phyloP scores from a whole-genome alignment of 1,284 basidiomycete genomes.

The Calocybe gambosa region DNA sequence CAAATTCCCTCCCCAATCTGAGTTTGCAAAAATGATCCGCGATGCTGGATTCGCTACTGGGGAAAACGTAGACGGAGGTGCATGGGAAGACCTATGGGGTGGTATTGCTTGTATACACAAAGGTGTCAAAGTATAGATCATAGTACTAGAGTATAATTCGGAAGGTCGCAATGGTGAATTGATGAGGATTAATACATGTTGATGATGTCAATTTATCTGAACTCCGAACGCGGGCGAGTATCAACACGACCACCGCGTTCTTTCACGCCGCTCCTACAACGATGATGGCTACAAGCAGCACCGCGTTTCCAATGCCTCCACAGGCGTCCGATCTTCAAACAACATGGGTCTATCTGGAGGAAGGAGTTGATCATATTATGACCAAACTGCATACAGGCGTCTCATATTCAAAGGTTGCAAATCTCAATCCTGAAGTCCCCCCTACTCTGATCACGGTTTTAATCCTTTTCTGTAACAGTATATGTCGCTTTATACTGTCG shows the following conservation, averaged over 20 bases:
- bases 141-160: background rate
- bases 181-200: background rate
- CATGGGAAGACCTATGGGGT: slow-evolving; percentile 83
- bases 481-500: slow-evolving; percentile 88
- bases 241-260: slow-evolving; percentile 6
- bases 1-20: slow-evolving; percentile 84
- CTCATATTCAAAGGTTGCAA: slow-evolving; percentile 40
- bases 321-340: slow-evolving; percentile 60
- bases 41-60: slow-evolving; percentile 83
- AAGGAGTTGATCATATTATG: slow-evolving; percentile 91
- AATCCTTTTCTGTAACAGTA: slow-evolving; percentile 39
- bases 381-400: slow-evolving; percentile 84
- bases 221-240: slow-evolving; percentile 10
- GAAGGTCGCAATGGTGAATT: too few relatives aligned
- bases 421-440: background rate
- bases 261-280: slow-evolving; percentile 10
- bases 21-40: slow-evolving; percentile 88
- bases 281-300: slow-evolving; percentile 15
- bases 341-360: slow-evolving; percentile 87
- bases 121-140: slow-evolving; percentile 67
- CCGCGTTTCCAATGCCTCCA: slow-evolving; percentile 22
- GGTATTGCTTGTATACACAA: slow-evolving; percentile 84
- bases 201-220: slow-evolving; percentile 6
- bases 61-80: slow-evolving; percentile 76
- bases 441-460: background rate